Evolutionary conservation across 345 rosid species (phyloP).

Genomic region (Gossypium sturtianum): DNA sequence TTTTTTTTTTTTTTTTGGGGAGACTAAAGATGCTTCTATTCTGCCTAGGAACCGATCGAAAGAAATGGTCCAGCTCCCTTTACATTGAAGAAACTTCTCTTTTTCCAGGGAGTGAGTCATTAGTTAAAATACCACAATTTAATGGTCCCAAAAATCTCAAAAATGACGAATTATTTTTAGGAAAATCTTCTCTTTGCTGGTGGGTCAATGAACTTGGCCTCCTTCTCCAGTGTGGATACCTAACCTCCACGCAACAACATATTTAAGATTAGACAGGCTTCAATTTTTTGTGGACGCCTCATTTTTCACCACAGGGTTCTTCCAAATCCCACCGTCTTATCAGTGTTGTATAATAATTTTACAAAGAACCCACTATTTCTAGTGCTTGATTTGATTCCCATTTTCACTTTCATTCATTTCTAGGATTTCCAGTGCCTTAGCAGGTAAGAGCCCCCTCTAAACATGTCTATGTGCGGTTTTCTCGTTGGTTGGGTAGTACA

Average conservation of each 20-base stretch:
- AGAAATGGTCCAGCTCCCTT: conserved; percentile 1
- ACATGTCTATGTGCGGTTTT: neutral
- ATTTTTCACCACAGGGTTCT: neutral
- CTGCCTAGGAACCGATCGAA: neutral
- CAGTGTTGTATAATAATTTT: neutral
- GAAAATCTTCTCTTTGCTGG: neutral
- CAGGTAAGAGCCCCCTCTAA: neutral
- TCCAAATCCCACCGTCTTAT: neutral
- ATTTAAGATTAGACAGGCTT: conserved; percentile 4
- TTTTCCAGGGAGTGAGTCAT: neutral
- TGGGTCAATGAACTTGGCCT: neutral
- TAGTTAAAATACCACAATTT: neutral
- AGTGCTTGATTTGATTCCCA: neutral
- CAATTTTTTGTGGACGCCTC: conserved; percentile 7
- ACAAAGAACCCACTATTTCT: neutral
- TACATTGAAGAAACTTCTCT: neutral
- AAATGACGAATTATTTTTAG: neutral
- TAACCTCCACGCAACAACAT: conserved; percentile 11
- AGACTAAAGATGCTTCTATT: neutral
- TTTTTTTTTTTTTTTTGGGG: too few relatives aligned
- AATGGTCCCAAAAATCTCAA: conserved; percentile 3
- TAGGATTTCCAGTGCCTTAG: neutral
- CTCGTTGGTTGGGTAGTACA: neutral
- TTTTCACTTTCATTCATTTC: neutral
- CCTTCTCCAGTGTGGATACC: conserved; percentile 1